A percentile compares a stretch with the other conserved stretches of the same genome.
phyloP scores from a whole-genome alignment of 1,284 basidiomycete genomes.

The Earliella scabrosa region DNA sequence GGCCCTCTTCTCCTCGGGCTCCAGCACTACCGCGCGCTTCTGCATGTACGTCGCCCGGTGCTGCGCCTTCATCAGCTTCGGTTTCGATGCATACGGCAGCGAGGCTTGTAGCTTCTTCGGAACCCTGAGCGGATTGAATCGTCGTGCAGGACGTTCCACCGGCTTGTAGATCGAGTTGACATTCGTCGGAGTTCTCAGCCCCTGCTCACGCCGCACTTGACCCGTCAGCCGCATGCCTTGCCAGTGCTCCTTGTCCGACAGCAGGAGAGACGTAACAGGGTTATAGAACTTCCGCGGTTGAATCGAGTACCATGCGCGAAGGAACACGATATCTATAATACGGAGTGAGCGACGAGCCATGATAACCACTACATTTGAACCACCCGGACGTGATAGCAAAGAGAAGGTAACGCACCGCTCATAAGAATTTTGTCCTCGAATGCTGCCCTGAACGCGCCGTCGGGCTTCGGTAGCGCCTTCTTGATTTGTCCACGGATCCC shows the following conservation, averaged over 20 bases:
- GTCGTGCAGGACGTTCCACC: slow-evolving; percentile 79
- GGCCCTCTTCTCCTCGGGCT: slow-evolving; percentile 93
- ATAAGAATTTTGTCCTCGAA: slow-evolving; percentile 98
- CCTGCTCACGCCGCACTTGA: slow-evolving; percentile 85
- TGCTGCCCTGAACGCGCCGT: slow-evolving; percentile 94
- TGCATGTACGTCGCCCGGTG: slow-evolving; percentile 83
- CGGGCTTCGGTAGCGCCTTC: slow-evolving; percentile 92
- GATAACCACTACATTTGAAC: neutral
- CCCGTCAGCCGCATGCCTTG: slow-evolving; percentile 96
- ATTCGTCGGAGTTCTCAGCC: slow-evolving; percentile 81
- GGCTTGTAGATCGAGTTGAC: slow-evolving; percentile 91
- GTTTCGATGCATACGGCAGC: slow-evolving; percentile 93
- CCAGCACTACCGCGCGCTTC: slow-evolving; percentile 92
- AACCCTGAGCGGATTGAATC: slow-evolving; percentile 92
- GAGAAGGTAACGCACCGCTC: slow-evolving; percentile 69
- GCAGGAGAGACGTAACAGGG: slow-evolving; percentile 90
- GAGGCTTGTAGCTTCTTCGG: slow-evolving; percentile 89
- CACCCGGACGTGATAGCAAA: neutral
- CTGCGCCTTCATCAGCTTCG: slow-evolving; percentile 82
- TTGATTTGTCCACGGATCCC: slow-evolving; percentile 98
- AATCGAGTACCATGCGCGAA: slow-evolving; percentile 97
- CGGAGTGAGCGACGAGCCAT: neutral
- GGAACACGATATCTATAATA: slow-evolving; percentile 86
- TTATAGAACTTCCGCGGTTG: slow-evolving; percentile 97
- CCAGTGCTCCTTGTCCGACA: slow-evolving; percentile 83